Evolutionary conservation across 1,139 yeast genomes (phyloP), one percentile per base, ranked within the genome.

Genomic region (Kodamaea ohmeri): DNA sequence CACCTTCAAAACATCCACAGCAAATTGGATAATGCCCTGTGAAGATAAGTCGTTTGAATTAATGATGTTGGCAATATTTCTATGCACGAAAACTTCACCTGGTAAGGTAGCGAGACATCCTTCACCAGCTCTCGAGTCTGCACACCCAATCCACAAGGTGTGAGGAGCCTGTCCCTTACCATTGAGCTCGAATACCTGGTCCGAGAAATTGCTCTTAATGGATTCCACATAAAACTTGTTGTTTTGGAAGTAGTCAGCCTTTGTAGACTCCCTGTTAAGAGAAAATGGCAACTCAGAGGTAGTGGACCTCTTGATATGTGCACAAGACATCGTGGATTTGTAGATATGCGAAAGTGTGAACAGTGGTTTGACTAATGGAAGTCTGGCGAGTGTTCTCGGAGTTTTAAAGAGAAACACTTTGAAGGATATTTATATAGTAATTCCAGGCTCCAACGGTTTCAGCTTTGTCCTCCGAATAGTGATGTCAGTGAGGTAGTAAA

Each of bases 131-230:
- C 98, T 80, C 9, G 97, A 88, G 60, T 92, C 98, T 4, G 95
- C 81, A 61, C 98, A 92, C 3, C 97, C 97, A 45, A 92, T 84
- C 95, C 97, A 90, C 40, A 92, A 67, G 8, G 97, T 88, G 60
- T 89, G 95, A 14, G 98, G 98, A 13, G 80, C 63, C 63, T 92
- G 98, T 38, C 97, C 97, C 56, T 78, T 71, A 1, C 80, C 92
- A 53, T 89, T 87, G 40, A 76, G 56, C 35, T 78, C 80, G 56
- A 89, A 80, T 12, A 89, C 66, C 44, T 64, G 58, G 26, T 71
- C 68, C 2, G 95, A 88, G 52, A 83, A 77, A 39, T 73, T 69
- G 27, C 68, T 67, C 40, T 76, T 74, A 45, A 83, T 70, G 29
- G 76, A 66, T 43, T 78, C 78, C 18, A 87, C 86, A 73, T 80